Evolutionary conservation across 371 early-diverging fungal genomes (phyloP).

Genomic region (Polyrhizophydium stewartii): DNA sequence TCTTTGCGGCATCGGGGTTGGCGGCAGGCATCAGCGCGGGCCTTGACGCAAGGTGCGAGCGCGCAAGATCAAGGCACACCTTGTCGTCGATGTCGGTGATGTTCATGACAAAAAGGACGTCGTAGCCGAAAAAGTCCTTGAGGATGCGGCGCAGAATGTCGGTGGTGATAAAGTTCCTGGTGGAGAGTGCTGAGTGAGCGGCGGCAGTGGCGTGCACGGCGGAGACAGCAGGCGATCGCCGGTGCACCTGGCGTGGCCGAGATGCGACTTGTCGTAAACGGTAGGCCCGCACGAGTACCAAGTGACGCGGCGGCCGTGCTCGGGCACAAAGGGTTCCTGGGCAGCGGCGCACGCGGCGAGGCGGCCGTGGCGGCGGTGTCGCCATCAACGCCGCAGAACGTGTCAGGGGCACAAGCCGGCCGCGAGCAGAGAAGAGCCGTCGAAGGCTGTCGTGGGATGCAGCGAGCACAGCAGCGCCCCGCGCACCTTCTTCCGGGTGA

Average conservation of each 20-base stretch:
- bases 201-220: too few species aligned
- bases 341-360: neutral
- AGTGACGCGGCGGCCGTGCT: constrained; percentile 69
- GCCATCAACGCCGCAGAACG: too few species aligned
- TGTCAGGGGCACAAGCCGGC: too few species aligned
- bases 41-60: neutral
- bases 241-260: constrained; percentile 90
- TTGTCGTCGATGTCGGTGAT: constrained; percentile 99
- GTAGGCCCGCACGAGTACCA: constrained; percentile 99
- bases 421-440: too few species aligned
- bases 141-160: constrained; percentile 96
- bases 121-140: constrained; percentile 94
- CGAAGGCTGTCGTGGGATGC: too few species aligned
- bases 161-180: constrained; percentile 77
- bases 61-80: constrained; percentile 31
- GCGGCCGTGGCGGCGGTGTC: too few species aligned
- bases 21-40: too few species aligned
- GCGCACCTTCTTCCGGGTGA: constrained; percentile 36
- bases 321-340: constrained; percentile 84
- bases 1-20: constrained; percentile 40
- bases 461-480: too few species aligned
- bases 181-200: constrained; percentile 55
- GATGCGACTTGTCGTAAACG: constrained; percentile 97
- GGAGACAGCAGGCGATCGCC: neutral
- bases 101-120: constrained; percentile 97